Evolutionary conservation across 2,329 filamentous ascomycete genomes (phyloP), one percentile per base, ranked within the genome.

Genomic region (Blumeria hordei): DNA sequence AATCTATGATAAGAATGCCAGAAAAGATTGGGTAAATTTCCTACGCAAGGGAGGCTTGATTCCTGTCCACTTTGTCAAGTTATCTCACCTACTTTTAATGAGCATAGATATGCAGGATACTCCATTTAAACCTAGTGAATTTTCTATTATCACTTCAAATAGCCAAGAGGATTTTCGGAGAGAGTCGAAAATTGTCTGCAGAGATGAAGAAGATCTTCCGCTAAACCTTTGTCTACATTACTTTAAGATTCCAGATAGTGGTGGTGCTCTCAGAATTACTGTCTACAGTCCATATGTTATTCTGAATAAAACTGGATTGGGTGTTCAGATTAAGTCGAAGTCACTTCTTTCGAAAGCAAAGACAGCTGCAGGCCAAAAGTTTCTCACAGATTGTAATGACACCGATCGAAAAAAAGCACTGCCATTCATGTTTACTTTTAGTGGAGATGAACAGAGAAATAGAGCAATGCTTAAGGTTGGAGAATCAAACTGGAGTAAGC

Each of bases 11-110:
- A 95, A 93, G 71, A 93, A 94, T 67, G 95, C 88, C 0, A 93
- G 90, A 72, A 94, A 93, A 66, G 92, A 98, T 66, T 98, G 92
- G 92, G 93, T 87, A 4, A 98, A 98, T 67, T 98, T 98, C 70
- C 71, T 98, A 50, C 80, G 92, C 56, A 96, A 95, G 68, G 92
- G 93, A 32, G 93, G 93, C 12, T 83, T 96, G 56, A 98, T 92
- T 66, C 93, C 93, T 0, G 88, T 98, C 0, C 92, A 98, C 65
- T 88, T 96, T 9, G 90, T 96, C 16, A 90, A 98, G 68, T 73
- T 98, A 18, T 95, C 90, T 0, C 93, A 96, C 68, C 73, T 98
- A 8, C 74, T 98, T 3, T 73, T 98, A 34, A 76, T 98, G 62
- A 96, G 90, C 63, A 77, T 98, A 59, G 88, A 96, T 63, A 86